These are phyloP conservation scores for Pseudogymnoascus verrucosus DNA, from an alignment of 2,329 filamentous ascomycete genomes.

Conservation along the genomic window DNA sequence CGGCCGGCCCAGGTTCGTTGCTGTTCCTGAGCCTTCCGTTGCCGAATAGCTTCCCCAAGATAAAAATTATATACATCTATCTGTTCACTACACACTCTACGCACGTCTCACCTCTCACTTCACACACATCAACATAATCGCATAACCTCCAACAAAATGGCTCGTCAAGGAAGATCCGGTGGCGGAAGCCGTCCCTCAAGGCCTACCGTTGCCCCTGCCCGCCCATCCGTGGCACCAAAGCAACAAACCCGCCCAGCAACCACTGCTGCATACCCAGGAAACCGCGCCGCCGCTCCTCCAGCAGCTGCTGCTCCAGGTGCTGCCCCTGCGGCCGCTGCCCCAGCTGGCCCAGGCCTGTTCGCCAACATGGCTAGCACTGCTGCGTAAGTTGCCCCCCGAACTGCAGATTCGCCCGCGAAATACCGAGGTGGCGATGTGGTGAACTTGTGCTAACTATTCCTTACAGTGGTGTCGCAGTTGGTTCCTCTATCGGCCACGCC, in stretches of 20 bases:
- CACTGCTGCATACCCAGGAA: slow-evolving; percentile 47
- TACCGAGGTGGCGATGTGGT: not conserved
- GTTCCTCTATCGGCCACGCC: slow-evolving; percentile 90
- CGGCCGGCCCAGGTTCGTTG: not conserved
- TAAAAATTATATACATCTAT: slow-evolving; percentile 14
- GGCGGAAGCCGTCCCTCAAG: slow-evolving; percentile 54
- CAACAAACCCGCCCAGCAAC: slow-evolving; percentile 64
- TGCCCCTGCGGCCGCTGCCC: slow-evolving; percentile 15
- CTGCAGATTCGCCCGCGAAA: not conserved
- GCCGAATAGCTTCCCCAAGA: slow-evolving; percentile 1
- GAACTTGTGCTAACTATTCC: slow-evolving; percentile 21
- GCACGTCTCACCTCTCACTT: not conserved
- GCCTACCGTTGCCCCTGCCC: slow-evolving; percentile 53
- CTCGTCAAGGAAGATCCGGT: slow-evolving; percentile 67
- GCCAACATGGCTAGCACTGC: slow-evolving; percentile 97
- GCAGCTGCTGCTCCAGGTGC: slow-evolving; percentile 28
- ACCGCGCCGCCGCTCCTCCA: slow-evolving; percentile 38
- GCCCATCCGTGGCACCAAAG: slow-evolving; percentile 44
- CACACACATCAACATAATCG: slow-evolving; percentile 12
- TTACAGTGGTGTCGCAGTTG: slow-evolving; percentile 85
- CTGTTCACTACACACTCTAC: slow-evolving; percentile 14
- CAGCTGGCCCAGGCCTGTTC: slow-evolving; percentile 69
- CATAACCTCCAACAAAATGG: slow-evolving; percentile 45
- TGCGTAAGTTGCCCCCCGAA: slow-evolving; percentile 60
- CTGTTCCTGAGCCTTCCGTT: slow-evolving; percentile 4